Evolutionary conservation across 306 rosid genomes (phyloP).

Genomic region (Cucurbita ficifolia): DNA sequence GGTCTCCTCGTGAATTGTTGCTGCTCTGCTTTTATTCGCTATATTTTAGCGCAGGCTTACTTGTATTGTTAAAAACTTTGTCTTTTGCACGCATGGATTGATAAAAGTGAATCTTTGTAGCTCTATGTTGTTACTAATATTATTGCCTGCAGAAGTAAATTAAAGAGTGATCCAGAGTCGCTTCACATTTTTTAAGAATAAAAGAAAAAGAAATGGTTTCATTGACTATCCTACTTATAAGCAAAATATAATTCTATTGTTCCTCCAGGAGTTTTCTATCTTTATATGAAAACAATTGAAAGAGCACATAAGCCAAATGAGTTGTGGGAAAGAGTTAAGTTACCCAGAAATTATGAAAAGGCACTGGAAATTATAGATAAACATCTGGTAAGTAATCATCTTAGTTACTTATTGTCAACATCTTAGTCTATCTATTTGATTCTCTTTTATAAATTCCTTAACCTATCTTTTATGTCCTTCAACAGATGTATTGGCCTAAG

Average conservation of each 20-base stretch:
- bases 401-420: background rate
- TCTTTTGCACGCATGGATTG: background rate
- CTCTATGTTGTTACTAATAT: background rate
- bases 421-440: background rate
- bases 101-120: background rate
- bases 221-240: background rate
- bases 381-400: slow-evolving; percentile 45
- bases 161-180: background rate
- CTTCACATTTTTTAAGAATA: background rate
- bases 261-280: slow-evolving; percentile 78
- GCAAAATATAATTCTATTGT: background rate
- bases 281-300: slow-evolving; percentile 86
- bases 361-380: slow-evolving; percentile 79
- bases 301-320: slow-evolving; percentile 90
- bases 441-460: background rate
- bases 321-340: slow-evolving; percentile 89
- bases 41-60: background rate
- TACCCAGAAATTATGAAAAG: slow-evolving; percentile 76
- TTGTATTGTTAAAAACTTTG: background rate
- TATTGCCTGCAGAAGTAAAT: background rate
- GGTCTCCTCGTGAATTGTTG: background rate
- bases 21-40: background rate
- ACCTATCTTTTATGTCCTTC: background rate
- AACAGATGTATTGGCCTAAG: slow-evolving; percentile 90
- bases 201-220: too few species aligned